These are phyloP conservation scores for Rhizopogon roseolus DNA, from an alignment of 768 basidiomycete genomes.

Conservation along the genomic window DNA sequence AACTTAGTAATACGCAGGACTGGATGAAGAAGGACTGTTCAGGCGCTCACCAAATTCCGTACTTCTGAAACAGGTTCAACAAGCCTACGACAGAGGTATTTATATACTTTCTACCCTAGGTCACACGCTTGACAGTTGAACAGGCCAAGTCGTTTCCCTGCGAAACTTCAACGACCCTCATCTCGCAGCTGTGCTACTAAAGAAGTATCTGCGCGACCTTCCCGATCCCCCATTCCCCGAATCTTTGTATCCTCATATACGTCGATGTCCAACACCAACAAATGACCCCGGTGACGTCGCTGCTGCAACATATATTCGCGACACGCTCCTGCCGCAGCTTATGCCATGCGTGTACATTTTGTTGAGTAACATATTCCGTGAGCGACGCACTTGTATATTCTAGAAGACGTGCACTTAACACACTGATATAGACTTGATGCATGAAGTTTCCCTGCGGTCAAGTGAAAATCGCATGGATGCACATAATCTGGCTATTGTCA, in stretches of 20 bases:
- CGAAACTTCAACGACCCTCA: conserved; percentile 73
- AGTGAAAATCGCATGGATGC: conserved; percentile 77
- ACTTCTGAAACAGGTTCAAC: conserved; percentile 67
- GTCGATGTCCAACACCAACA: conserved; percentile 59
- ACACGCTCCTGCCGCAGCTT: conserved; percentile 62
- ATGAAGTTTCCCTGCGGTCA: conserved; percentile 70
- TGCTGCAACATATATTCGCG: conserved; percentile 61
- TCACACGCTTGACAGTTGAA: conserved; percentile 2
- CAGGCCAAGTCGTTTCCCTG: conserved; percentile 76
- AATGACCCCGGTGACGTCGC: conserved; percentile 52
- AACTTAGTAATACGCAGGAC: conserved; percentile 23
- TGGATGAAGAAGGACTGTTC: conserved; percentile 78
- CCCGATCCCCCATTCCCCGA: conserved; percentile 79
- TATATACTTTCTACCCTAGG: background rate
- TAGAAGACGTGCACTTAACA: background rate
- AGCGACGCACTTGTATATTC: conserved; percentile 16
- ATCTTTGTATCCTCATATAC: conserved; percentile 56
- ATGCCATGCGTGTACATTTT: conserved; percentile 70
- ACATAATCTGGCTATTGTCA: conserved; percentile 74
- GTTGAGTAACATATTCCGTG: conserved; percentile 64
- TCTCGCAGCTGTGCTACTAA: conserved; percentile 79
- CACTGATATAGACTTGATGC: conserved; percentile 56
- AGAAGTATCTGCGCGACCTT: conserved; percentile 80
- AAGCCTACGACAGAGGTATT: conserved; percentile 79
- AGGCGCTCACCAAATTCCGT: conserved; percentile 73